These are phyloP conservation scores for Lipomyces sp. DNA, from an alignment of 805 yeast genomes.

Conservation along the genomic window DNA sequence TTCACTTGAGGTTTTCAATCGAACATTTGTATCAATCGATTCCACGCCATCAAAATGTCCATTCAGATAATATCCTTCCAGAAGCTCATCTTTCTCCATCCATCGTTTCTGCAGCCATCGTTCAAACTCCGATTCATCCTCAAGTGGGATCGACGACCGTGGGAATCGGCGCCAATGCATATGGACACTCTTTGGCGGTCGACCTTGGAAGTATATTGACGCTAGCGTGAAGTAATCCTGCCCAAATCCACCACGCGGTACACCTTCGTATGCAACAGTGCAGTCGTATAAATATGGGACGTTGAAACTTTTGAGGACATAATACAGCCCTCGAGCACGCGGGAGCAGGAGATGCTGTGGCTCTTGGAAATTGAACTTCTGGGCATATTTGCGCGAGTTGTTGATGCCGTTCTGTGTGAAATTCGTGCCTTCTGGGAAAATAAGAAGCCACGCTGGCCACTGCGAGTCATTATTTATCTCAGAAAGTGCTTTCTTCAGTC, in stretches of 20 bases:
- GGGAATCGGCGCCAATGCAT: conserved; percentile 65
- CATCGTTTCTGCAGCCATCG: conserved; percentile 77
- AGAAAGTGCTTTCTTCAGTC: conserved; percentile 59
- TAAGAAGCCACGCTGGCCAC: conserved; percentile 67
- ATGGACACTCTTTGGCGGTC: conserved; percentile 69
- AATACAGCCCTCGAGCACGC: conserved; percentile 76
- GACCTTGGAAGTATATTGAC: conserved; percentile 67
- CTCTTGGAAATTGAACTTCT: conserved; percentile 50
- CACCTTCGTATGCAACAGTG: conserved; percentile 82
- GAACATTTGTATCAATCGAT: conserved; percentile 30
- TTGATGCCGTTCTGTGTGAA: conserved; percentile 66
- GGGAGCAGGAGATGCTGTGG: conserved; percentile 77
- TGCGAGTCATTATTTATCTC: conserved; percentile 54
- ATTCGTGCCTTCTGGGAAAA: conserved; percentile 97
- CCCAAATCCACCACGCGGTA: conserved; percentile 64
- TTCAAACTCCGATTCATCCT: conserved; percentile 61
- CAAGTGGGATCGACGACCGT: conserved; percentile 67
- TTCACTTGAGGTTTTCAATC: conserved; percentile 20
- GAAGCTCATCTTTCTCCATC: conserved; percentile 74
- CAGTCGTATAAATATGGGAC: conserved; percentile 70
- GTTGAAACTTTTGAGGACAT: conserved; percentile 60
- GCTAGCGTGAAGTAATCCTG: conserved; percentile 74
- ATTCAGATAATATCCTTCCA: conserved; percentile 50
- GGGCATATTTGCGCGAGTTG: conserved; percentile 63
- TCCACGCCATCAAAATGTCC: conserved; percentile 38